Conservation (phyloP, 441 rosid genomes). For the Eruca vesicaria region DNA sequence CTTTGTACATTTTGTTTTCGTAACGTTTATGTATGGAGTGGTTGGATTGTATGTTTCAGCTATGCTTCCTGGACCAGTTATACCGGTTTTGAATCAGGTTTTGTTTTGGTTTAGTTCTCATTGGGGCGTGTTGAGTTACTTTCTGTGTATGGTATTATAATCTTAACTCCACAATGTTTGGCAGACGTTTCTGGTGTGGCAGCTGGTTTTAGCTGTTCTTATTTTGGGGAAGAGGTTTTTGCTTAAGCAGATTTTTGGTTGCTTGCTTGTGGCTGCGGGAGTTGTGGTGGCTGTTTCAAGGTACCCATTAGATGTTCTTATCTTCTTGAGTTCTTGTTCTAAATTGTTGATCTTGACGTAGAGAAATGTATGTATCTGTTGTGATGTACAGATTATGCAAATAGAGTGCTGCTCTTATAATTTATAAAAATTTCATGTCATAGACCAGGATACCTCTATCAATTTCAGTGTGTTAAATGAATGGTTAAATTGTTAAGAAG, state of each 20-base stretch:
- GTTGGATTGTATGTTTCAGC: constrained; percentile 45
- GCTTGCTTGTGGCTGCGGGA: constrained; percentile 80
- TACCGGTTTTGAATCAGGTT: constrained; percentile 83
- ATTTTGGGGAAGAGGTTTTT: constrained; percentile 65
- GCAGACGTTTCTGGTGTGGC: constrained; percentile 92
- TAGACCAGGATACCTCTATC: background rate
- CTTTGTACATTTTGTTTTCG: constrained; percentile 1
- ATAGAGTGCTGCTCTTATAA: constrained; percentile 1
- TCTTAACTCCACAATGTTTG: background rate
- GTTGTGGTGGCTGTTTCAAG: constrained; percentile 80
- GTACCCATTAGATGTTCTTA: constrained; percentile 32
- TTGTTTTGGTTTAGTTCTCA: constrained; percentile 25
- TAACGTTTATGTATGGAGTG: constrained; percentile 16
- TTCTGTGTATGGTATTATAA: background rate
- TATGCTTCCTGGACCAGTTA: constrained; percentile 91
- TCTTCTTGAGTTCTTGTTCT: background rate
- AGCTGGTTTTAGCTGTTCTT: constrained; percentile 62
- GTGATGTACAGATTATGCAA: background rate
- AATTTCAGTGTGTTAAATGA: background rate
- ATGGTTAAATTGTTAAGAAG: background rate
- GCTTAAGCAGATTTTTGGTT: constrained; percentile 62
- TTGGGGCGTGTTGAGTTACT: background rate
- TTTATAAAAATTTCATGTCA: background rate
- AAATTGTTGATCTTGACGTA: background rate
- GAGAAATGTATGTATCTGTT: background rate